Base-by-base conservation (phyloP, 78 protist species). In the Carpediemonas membranifera region DNA sequence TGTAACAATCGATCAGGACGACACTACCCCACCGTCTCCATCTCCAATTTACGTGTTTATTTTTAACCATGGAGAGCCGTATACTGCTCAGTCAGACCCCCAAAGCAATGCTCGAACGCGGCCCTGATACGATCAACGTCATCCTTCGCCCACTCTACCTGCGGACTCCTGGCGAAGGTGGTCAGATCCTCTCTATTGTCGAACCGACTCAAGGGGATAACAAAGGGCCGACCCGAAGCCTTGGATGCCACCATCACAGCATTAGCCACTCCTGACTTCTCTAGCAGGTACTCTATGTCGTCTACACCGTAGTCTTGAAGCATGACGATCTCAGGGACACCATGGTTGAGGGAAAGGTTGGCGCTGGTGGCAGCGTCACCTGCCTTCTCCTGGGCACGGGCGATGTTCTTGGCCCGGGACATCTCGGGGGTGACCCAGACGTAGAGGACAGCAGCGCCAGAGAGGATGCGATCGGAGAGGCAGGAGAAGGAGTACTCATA, bases 281-380 rank as follows among this genome's bases (percentile, higher is more conserved):
- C 14, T 0, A 59, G 52, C 31, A 73, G 21, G 34, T 47, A 50
- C 11, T 27, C 69, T 1, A 73, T 27, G 27, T 73, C 78, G 43
- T 73, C 78, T 7, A 14, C 3, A 16, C 78, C 78, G 57, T 73
- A 73, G n/a, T 73, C 78, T n/a, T n/a, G n/a, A n/a, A n/a, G 44
- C 78, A 73, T 73, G 39, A 73, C 78, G 25, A 13, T 33, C n/a
- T 73, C 71, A 7, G 78, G 78, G 31, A 73, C 78, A 9, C 78
- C 65, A 43, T 73, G 78, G 59, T 60, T 30, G 70, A 73, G 65
- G 41, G 14, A 31, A 18, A 30, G 30, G 58, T 41, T 61, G 11
- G 1, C 41, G 54, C 69, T 54, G 30, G 7, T 21, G 44, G 68
- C 52, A 11, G 15, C 18, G 44, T n/a, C n/a, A n/a, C n/a, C n/a